Percentiles rank a stretch among this genome's conserved stretches.
phyloP scores from a whole-genome alignment of 768 basidiomycete species.

The Pleurotus djamor region DNA sequence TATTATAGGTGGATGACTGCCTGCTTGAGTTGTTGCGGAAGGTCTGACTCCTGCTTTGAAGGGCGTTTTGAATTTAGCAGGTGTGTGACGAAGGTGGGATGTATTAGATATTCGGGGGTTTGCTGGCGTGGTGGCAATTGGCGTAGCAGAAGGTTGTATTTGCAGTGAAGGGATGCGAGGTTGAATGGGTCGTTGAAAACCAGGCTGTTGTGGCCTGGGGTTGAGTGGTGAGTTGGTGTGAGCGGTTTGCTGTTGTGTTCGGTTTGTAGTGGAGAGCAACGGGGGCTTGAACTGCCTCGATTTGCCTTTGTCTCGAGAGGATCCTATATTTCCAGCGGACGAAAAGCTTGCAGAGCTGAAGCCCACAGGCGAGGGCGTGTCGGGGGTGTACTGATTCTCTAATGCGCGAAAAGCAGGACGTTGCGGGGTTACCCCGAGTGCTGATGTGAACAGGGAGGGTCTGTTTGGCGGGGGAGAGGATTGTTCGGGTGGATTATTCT shows the following conservation, averaged over 20 bases:
- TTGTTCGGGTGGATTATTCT: not conserved
- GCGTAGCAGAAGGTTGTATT: not conserved
- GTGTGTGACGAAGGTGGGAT: slow-evolving; percentile 18
- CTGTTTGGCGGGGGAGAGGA: slow-evolving; percentile 13
- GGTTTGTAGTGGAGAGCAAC: slow-evolving; percentile 9
- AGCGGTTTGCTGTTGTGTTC: not conserved
- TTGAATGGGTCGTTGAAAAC: not conserved
- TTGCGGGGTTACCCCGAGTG: slow-evolving; percentile 18
- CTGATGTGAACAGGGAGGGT: slow-evolving; percentile 16
- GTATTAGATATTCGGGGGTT: slow-evolving; percentile 7
- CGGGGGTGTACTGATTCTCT: slow-evolving; percentile 30
- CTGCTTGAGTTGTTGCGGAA: not conserved
- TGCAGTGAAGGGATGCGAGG: slow-evolving; percentile 27
- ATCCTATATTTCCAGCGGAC: slow-evolving; percentile 10
- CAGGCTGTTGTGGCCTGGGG: slow-evolving; percentile 13
- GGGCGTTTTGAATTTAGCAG: slow-evolving; percentile 42
- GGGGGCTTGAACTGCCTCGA: slow-evolving; percentile 21
- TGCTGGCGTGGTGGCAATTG: slow-evolving; percentile 14
- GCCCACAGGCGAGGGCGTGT: slow-evolving; percentile 36
- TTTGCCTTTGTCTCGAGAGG: slow-evolving; percentile 12
- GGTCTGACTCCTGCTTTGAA: slow-evolving; percentile 57
- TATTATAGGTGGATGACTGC: no score
- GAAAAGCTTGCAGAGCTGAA: slow-evolving; percentile 18
- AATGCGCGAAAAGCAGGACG: slow-evolving; percentile 34
- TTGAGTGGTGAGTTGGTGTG: slow-evolving; percentile 25